A percentile compares a stretch with the other conserved stretches of the same genome.
Conservation (phyloP, 768 basidiomycete genomes). For the Lentinula detonsa region DNA sequence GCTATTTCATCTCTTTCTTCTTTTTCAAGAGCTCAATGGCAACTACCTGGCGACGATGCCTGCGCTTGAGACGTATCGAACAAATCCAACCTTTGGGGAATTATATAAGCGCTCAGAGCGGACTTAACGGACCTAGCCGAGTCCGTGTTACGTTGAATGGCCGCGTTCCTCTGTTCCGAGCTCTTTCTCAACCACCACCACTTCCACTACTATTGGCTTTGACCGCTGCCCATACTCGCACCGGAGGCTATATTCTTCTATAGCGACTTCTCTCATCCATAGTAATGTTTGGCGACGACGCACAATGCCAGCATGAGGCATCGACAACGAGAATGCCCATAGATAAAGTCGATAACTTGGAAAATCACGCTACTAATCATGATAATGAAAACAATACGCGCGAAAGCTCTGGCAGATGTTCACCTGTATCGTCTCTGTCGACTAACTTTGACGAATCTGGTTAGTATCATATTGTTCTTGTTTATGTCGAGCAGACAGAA, state of each 20-base stretch:
- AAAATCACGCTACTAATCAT: not conserved
- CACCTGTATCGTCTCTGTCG: constrained; percentile 37
- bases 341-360: not conserved
- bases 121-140: not conserved
- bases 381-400: not conserved
- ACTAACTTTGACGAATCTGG: constrained; percentile 39
- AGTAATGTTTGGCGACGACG: not conserved
- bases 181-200: not conserved
- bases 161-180: not conserved
- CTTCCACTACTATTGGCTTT: not conserved
- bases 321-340: not conserved
- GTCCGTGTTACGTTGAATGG: not conserved
- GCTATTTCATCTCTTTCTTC: no score
- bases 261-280: not conserved
- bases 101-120: not conserved
- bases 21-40: no score
- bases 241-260: not conserved
- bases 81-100: no score
- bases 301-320: not conserved
- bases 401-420: constrained; percentile 7
- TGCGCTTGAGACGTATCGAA: no score
- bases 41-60: no score
- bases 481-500: constrained; percentile 5
- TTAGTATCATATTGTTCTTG: constrained; percentile 20
- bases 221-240: not conserved